Conservation (phyloP, 805 yeast species). For the Blastobotrys mokoenaii region DNA sequence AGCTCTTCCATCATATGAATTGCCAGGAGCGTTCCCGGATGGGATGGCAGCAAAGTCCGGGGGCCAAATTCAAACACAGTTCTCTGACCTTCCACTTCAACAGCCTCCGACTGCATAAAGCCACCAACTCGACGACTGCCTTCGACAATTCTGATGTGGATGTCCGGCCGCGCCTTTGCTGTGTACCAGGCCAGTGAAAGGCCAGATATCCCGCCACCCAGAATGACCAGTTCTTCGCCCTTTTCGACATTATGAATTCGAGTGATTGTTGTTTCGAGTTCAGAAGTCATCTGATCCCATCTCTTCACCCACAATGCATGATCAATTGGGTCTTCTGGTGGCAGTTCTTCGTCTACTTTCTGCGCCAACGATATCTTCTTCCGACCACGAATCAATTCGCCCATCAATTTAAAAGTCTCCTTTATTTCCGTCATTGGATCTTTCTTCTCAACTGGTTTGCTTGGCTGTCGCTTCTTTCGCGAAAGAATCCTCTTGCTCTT, state of each 20-base stretch:
- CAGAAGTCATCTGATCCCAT: slow-evolving; percentile 25
- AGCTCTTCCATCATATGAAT: slow-evolving; percentile 31
- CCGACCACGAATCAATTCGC: background rate
- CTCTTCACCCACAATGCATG: slow-evolving; percentile 2
- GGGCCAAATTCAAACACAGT: slow-evolving; percentile 77
- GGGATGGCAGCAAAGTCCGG: slow-evolving; percentile 75
- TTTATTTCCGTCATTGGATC: background rate
- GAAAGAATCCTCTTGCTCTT: background rate
- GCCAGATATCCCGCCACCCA: slow-evolving; percentile 90
- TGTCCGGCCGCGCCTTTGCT: slow-evolving; percentile 66
- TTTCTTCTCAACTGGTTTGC: background rate
- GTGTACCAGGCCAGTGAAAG: slow-evolving; percentile 42
- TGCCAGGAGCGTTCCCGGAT: slow-evolving; percentile 48
- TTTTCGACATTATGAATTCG: slow-evolving; percentile 25
- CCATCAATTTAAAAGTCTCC: slow-evolving; percentile 3
- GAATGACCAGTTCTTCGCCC: slow-evolving; percentile 47
- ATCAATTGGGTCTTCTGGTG: background rate
- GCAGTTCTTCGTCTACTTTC: slow-evolving; percentile 2
- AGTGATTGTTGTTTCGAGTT: slow-evolving; percentile 21
- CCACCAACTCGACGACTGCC: slow-evolving; percentile 58
- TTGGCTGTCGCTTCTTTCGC: background rate
- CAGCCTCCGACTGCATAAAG: slow-evolving; percentile 47
- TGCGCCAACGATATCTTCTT: slow-evolving; percentile 1
- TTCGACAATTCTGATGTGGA: slow-evolving; percentile 58
- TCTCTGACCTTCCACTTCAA: slow-evolving; percentile 19